A percentile compares a stretch with the other conserved stretches of the same genome.
These are phyloP conservation scores for Xylariaceae sp. DNA, from an alignment of 2,329 filamentous ascomycete genomes.

Conservation along the genomic window DNA sequence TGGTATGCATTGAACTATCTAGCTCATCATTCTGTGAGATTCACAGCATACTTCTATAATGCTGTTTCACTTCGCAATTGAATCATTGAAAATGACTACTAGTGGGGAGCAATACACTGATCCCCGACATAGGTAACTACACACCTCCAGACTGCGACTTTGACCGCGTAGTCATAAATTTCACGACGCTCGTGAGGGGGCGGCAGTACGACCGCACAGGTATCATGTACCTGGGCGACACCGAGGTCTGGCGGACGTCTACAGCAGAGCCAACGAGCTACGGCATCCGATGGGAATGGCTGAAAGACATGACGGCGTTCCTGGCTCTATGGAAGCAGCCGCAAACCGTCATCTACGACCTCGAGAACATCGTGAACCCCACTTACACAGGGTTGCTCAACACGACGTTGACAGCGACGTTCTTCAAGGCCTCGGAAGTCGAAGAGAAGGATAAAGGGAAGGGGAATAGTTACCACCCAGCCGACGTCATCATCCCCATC, in stretches of 20 bases:
- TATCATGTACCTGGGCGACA: slow-evolving; percentile 76
- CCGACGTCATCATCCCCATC: slow-evolving; percentile 72
- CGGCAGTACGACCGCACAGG: slow-evolving; percentile 80
- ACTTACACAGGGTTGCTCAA: slow-evolving; percentile 78
- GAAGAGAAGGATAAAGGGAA: slow-evolving; percentile 38
- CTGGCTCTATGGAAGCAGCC: slow-evolving; percentile 70
- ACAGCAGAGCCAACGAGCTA: slow-evolving; percentile 75
- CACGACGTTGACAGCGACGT: slow-evolving; percentile 75
- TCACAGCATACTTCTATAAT: neutral
- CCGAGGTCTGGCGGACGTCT: slow-evolving; percentile 82
- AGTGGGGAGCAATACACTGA: slow-evolving; percentile 6
- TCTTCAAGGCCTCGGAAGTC: slow-evolving; percentile 57
- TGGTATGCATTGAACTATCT: slow-evolving; percentile 51
- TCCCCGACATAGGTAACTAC: slow-evolving; percentile 60
- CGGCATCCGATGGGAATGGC: slow-evolving; percentile 77
- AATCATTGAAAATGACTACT: neutral
- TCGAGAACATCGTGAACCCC: slow-evolving; percentile 74
- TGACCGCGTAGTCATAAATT: slow-evolving; percentile 76
- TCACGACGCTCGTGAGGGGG: slow-evolving; percentile 75
- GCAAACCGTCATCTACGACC: slow-evolving; percentile 81
- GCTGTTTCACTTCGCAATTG: neutral
- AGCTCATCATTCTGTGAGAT: too few relatives aligned
- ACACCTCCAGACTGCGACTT: slow-evolving; percentile 72
- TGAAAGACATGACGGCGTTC: slow-evolving; percentile 80
- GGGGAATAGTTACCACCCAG: slow-evolving; percentile 50